Conservation (phyloP, 164 flowering plant genomes). For the Chimonanthus praecox region DNA sequence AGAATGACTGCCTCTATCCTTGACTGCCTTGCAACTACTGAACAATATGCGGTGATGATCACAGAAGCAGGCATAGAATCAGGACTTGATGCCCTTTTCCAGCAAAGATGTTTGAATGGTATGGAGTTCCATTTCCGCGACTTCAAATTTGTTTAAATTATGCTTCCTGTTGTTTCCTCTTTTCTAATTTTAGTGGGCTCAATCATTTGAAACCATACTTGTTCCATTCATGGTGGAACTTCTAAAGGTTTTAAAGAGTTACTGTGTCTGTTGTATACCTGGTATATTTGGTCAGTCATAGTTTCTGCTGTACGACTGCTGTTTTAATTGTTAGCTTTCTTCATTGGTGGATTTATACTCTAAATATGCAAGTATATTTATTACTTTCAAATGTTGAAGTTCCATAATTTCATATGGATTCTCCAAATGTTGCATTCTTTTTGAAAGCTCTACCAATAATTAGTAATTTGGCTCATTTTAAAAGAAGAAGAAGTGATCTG, state of each 20-base stretch:
- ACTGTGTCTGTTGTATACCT: neutral
- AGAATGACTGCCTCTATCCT: constrained; percentile 69
- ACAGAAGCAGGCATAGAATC: constrained; percentile 44
- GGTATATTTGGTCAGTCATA: neutral
- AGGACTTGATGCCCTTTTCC: constrained; percentile 49
- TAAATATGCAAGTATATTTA: too few relatives aligned
- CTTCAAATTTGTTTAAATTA: too few relatives aligned
- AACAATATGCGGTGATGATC: constrained; percentile 35
- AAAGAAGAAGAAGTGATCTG: too few relatives aligned
- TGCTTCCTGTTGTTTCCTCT: neutral
- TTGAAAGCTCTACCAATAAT: too few relatives aligned
- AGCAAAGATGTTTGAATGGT: constrained; percentile 43
- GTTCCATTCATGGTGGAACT: neutral
- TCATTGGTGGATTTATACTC: neutral
- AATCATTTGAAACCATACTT: neutral
- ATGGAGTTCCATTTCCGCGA: constrained; percentile 6
- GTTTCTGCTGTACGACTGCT: neutral
- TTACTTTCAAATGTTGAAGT: too few relatives aligned
- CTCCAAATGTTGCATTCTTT: too few relatives aligned
- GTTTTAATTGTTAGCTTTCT: too few relatives aligned
- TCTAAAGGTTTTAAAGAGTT: too few relatives aligned
- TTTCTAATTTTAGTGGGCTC: neutral
- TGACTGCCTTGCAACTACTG: constrained; percentile 42
- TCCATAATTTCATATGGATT: too few relatives aligned
- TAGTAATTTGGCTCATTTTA: too few relatives aligned